Conservation (phyloP, 495 filamentous ascomycete genomes). For the Chaetomium tenue region DNA sequence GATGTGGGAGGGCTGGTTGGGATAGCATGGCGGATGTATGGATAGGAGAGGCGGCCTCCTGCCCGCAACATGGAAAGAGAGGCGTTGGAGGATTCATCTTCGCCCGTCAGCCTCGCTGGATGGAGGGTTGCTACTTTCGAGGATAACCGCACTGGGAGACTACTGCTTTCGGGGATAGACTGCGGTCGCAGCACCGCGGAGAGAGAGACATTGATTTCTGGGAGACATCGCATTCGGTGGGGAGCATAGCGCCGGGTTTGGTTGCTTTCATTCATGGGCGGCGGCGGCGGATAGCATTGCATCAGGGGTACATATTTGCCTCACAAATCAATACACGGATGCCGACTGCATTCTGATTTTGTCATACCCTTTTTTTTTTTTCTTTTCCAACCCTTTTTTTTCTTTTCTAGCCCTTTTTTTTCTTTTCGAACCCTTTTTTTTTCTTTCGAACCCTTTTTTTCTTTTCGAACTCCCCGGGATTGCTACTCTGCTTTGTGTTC, state of each 20-base stretch:
- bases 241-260: background rate
- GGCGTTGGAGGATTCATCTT: no score
- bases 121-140: background rate
- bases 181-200: background rate
- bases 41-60: no score
- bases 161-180: background rate
- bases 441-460: no score
- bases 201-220: background rate
- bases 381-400: background rate
- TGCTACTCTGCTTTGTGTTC: background rate
- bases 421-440: no score
- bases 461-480: background rate
- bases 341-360: background rate
- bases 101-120: no score
- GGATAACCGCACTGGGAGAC: background rate
- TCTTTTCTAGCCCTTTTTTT: background rate
- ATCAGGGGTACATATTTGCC: background rate
- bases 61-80: no score
- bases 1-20: no score
- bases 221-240: background rate
- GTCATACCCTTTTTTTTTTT: background rate
- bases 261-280: background rate
- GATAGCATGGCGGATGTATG: no score
- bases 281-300: constrained; percentile 6
- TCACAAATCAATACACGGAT: background rate